These are phyloP conservation scores for Stagonosporopsis rhizophila DNA, from an alignment of 2,329 filamentous ascomycete genomes.

Conservation along the genomic window DNA sequence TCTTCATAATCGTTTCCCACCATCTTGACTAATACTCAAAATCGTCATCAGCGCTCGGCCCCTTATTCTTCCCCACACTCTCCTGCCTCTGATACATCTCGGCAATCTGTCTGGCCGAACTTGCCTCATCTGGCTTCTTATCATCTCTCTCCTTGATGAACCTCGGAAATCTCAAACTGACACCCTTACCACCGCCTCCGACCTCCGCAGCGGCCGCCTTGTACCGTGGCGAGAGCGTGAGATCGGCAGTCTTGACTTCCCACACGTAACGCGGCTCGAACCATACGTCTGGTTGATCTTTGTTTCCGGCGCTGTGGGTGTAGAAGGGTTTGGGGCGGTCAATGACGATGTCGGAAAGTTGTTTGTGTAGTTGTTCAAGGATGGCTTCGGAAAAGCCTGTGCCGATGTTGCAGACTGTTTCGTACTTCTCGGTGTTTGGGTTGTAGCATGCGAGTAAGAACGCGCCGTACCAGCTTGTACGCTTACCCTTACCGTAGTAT, in stretches of 20 bases:
- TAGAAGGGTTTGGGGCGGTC: conserved; percentile 95
- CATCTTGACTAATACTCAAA: conserved; percentile 79
- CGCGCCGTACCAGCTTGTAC: conserved; percentile 92
- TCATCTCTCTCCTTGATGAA: conserved; percentile 94
- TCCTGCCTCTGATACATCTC: conserved; percentile 98
- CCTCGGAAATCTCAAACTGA: conserved; percentile 87
- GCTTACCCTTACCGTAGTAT: conserved; percentile 93
- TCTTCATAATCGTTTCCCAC: too few species aligned
- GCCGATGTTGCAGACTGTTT: conserved; percentile 97
- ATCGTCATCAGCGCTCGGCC: conserved; percentile 89
- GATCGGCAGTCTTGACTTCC: conserved; percentile 96
- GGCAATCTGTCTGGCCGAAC: conserved; percentile 81
- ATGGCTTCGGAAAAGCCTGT: conserved; percentile 96
- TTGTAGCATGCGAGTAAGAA: conserved; percentile 97
- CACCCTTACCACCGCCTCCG: conserved; percentile 73
- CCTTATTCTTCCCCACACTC: conserved; percentile 84
- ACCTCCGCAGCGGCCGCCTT: conserved; percentile 87
- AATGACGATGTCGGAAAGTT: conserved; percentile 79
- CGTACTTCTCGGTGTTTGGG: conserved; percentile 77
- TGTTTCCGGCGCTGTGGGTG: conserved; percentile 78
- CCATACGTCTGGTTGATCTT: conserved; percentile 98
- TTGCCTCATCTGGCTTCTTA: conserved; percentile 94
- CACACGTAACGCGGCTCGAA: conserved; percentile 94
- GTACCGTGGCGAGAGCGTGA: conserved; percentile 91
- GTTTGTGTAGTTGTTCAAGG: conserved; percentile 82